Percentiles rank a stretch among this genome's conserved stretches.
phyloP scores from a whole-genome alignment of 2,329 filamentous ascomycete species.

The Colletotrichum camelliae region DNA sequence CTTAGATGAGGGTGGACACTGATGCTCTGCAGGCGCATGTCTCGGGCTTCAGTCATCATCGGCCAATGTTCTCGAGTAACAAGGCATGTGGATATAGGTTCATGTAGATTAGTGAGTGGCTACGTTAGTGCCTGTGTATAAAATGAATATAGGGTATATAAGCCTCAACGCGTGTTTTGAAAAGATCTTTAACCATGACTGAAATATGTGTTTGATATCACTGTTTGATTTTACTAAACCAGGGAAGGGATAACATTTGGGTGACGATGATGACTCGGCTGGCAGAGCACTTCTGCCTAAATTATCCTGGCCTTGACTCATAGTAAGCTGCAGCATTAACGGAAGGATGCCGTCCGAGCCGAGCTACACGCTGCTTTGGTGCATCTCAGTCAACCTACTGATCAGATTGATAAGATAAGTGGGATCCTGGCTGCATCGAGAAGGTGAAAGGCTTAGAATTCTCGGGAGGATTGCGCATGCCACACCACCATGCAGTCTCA shows the following conservation, averaged over 20 bases:
- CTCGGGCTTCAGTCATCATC: background rate
- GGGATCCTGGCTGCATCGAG: background rate
- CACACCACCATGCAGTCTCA: background rate
- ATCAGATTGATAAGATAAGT: background rate
- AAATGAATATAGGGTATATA: no score
- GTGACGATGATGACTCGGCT: background rate
- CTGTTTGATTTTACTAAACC: background rate
- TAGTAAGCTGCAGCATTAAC: background rate
- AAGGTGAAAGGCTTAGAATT: background rate
- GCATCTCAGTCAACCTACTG: background rate
- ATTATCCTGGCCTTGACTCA: background rate
- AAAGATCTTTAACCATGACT: no score
- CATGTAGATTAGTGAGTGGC: no score
- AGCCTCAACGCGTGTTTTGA: no score
- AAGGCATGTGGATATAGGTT: no score
- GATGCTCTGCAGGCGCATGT: background rate
- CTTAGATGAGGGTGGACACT: background rate
- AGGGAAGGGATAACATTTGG: background rate
- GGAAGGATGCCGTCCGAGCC: no score
- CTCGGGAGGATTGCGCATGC: background rate
- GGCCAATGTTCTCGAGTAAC: background rate
- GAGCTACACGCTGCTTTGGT: fast-evolving
- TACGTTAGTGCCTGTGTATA: no score
- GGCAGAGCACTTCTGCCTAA: background rate
- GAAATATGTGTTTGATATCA: no score